Conservation (phyloP, 805 yeast species). For the Candida wancherniae region DNA sequence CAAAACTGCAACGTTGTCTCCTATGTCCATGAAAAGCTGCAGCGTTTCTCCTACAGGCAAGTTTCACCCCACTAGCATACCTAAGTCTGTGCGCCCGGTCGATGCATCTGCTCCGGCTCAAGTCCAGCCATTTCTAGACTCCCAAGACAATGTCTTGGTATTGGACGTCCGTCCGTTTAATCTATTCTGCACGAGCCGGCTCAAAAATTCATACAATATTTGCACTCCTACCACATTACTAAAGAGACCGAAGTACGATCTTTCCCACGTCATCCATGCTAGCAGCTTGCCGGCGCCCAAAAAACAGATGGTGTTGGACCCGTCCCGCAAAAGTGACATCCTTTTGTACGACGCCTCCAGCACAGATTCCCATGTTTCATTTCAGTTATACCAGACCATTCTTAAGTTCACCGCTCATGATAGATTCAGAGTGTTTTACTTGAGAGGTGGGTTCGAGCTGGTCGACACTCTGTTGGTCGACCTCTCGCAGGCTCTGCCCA, state of each 20-base stretch:
- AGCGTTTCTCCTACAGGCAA: conserved; percentile 17
- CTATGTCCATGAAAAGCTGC: conserved; percentile 1
- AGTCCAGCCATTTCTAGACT: conserved; percentile 2
- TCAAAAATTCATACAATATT: conserved; percentile 31
- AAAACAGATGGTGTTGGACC: conserved; percentile 18
- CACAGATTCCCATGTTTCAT: conserved; percentile 15
- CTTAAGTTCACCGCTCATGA: conserved; percentile 23
- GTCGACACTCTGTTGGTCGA: conserved; percentile 10
- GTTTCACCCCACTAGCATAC: conserved; percentile 11
- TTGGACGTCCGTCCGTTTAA: conserved; percentile 41
- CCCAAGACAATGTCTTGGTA: conserved; percentile 12
- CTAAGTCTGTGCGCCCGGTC: conserved; percentile 9
- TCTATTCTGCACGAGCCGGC: conserved; percentile 25
- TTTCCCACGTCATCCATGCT: conserved; percentile 30
- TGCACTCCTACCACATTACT: conserved; percentile 44
- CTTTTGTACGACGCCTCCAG: conserved; percentile 34
- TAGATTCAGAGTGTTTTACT: conserved; percentile 18
- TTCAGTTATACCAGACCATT: conserved; percentile 32
- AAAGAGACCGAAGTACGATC: conserved; percentile 32
- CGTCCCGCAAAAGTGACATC: conserved; percentile 16
- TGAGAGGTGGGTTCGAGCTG: conserved; percentile 26
- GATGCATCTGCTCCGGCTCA: conserved; percentile 8
- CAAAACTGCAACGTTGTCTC: not conserved
- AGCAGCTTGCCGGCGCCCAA: conserved; percentile 21
- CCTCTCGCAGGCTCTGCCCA: conserved; percentile 8